Evolutionary conservation across 352 stramenopile species (phyloP).

Genomic region (Lagenidium giganteum): DNA sequence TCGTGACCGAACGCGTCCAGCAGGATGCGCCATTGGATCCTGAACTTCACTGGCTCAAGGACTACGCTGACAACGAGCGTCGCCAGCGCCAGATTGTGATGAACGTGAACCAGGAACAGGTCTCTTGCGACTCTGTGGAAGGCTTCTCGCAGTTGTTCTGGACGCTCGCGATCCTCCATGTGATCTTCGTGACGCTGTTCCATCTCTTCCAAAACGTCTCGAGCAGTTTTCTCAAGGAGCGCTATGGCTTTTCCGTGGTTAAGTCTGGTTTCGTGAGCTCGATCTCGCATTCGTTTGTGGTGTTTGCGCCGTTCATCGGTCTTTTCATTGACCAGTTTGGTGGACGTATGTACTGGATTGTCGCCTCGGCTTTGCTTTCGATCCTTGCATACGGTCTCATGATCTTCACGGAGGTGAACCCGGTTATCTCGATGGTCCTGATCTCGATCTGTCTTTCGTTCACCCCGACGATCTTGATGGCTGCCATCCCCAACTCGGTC

Average conservation of each 20-base stretch:
- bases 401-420: slow-evolving; percentile 75
- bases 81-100: slow-evolving; percentile 14
- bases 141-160: slow-evolving; percentile 86
- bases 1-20: slow-evolving; percentile 59
- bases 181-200: slow-evolving; percentile 89
- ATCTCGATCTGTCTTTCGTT: slow-evolving; percentile 85
- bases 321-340: slow-evolving; percentile 87
- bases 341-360: slow-evolving; percentile 78
- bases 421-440: slow-evolving; percentile 82
- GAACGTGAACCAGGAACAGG: slow-evolving; percentile 8
- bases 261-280: slow-evolving; percentile 82
- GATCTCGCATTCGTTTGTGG: slow-evolving; percentile 70
- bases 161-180: slow-evolving; percentile 78
- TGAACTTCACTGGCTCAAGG: slow-evolving; percentile 61
- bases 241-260: slow-evolving; percentile 81
- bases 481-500: slow-evolving; percentile 77
- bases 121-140: slow-evolving; percentile 59
- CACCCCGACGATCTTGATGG: slow-evolving; percentile 87
- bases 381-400: slow-evolving; percentile 80
- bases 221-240: slow-evolving; percentile 82
- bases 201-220: slow-evolving; percentile 91
- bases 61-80: slow-evolving; percentile 66
- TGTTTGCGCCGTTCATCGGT: slow-evolving; percentile 86
- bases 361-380: slow-evolving; percentile 58
- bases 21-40: slow-evolving; percentile 47